These are phyloP conservation scores for Theobroma grandiflorum DNA, from an alignment of 441 rosid species.

Conservation along the genomic window DNA sequence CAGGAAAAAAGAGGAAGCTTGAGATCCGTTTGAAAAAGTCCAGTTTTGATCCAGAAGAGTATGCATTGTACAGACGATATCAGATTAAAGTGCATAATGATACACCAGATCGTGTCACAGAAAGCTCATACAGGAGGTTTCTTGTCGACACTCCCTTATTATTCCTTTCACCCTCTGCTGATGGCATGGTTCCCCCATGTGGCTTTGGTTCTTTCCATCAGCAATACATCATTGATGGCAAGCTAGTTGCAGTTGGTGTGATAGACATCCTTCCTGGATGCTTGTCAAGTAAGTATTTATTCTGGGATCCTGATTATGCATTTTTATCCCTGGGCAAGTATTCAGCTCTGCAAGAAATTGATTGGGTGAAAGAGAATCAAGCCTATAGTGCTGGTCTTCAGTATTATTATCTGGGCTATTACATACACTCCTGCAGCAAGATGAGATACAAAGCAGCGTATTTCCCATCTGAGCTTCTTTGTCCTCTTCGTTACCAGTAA, in stretches of 20 bases:
- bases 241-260: slow-evolving; percentile 90
- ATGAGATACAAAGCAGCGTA: slow-evolving; percentile 98
- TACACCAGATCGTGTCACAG: slow-evolving; percentile 60
- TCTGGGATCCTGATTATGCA: slow-evolving; percentile 97
- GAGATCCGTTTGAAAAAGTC: slow-evolving; percentile 84
- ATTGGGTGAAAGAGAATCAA: slow-evolving; percentile 81
- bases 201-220: slow-evolving; percentile 99
- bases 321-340: slow-evolving; percentile 87
- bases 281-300: slow-evolving; percentile 90
- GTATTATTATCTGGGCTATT: slow-evolving; percentile 95
- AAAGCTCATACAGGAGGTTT: slow-evolving; percentile 71
- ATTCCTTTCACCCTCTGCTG: slow-evolving; percentile 67
- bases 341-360: slow-evolving; percentile 90
- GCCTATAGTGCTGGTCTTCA: slow-evolving; percentile 74
- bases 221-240: slow-evolving; percentile 81
- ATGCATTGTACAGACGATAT: slow-evolving; percentile 71
- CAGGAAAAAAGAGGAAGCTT: slow-evolving; percentile 59
- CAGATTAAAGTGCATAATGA: slow-evolving; percentile 89
- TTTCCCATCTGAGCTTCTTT: slow-evolving; percentile 89
- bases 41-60: slow-evolving; percentile 87
- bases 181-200: slow-evolving; percentile 71
- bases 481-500: slow-evolving; percentile 92
- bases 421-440: slow-evolving; percentile 93
- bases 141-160: slow-evolving; percentile 89
- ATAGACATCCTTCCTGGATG: slow-evolving; percentile 91